Evolutionary conservation across 2,329 filamentous ascomycete species (phyloP), one percentile per base, ranked within the genome.

Genomic region (Claviceps sp.): DNA sequence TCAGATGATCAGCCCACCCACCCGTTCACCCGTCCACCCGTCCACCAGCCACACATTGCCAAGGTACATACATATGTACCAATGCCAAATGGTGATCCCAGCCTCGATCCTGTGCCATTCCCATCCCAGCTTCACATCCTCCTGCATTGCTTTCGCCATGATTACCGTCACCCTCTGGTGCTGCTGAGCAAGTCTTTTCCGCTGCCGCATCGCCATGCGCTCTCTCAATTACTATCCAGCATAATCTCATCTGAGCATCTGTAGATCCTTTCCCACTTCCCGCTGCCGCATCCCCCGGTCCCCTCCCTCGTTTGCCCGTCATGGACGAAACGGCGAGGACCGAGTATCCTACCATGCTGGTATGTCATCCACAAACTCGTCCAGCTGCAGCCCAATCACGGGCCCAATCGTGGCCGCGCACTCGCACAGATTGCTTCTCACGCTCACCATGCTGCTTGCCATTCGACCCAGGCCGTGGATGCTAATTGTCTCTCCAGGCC

Each of bases 291-390:
- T 42, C n/a, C 9, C 40, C 9, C 4, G n/a, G 40, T 18, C 11
- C 22, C 34, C 18, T 30, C 11, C 30, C 30, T 26, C 37, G 26
- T 24, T 30, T 41, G 47, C 50, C 84, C 60, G 69, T 63, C 63
- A 88, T 88, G 82, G 84, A 87, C 55, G 84, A 84, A 63, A 78
- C 91, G 64, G 84, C 86, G 67, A 82, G 89, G 71, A 78, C 86
- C 69, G 91, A 96, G 71, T 97, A 97, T 76, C 89, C 91, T 68
- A 84, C 83, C 61, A 84, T 97, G 80, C 84, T 95, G 84, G 91
- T 96, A 77, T 76, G 85, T 70, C 55, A 55, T 20, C 53, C 44
- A 55, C 54, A 46, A 48, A 50, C 50, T 43, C 34, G 9, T 52
- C 48, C 18, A 38, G 43, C 16, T 52, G 20, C 42, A 34, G 40